These are phyloP conservation scores for Fonsecaea nubica DNA, from an alignment of 2,329 filamentous ascomycete species.

Conservation along the genomic window DNA sequence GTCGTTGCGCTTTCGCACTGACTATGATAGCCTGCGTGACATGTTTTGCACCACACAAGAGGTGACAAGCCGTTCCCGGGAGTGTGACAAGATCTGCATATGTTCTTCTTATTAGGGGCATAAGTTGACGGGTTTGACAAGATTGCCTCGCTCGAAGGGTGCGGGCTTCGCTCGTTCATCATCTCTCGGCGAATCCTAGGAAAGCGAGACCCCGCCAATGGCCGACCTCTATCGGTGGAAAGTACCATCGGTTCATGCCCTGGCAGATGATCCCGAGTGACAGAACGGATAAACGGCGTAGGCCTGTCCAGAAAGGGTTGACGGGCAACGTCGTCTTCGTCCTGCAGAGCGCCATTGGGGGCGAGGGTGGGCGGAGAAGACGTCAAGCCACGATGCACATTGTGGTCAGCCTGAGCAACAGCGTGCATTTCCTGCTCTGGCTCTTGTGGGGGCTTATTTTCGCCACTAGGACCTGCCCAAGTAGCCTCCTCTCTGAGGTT, in stretches of 20 bases:
- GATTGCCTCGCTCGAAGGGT: slow-evolving; percentile 19
- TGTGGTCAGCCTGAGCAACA: background rate
- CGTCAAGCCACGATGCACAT: background rate
- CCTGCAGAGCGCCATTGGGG: background rate
- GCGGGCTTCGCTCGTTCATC: background rate
- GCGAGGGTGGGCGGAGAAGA: background rate
- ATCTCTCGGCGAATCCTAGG: slow-evolving; percentile 2
- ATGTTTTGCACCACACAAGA: slow-evolving; percentile 29
- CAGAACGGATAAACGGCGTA: too few species aligned
- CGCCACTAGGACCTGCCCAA: background rate
- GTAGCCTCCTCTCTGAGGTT: background rate
- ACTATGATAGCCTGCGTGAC: slow-evolving; percentile 32
- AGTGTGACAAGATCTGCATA: slow-evolving; percentile 32
- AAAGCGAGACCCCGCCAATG: background rate
- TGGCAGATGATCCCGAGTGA: too few species aligned
- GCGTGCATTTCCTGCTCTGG: background rate
- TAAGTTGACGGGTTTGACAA: slow-evolving; percentile 24
- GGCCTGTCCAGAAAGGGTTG: background rate
- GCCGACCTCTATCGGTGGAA: too few species aligned
- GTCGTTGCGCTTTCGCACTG: slow-evolving; percentile 35
- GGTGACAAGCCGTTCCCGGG: slow-evolving; percentile 26
- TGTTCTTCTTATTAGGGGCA: slow-evolving; percentile 10
- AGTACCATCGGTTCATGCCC: background rate
- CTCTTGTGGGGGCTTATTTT: background rate
- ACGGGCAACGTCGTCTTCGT: background rate